Conservation (phyloP, 202 grass and related monocot species). For the Saccharum hybrid region DNA sequence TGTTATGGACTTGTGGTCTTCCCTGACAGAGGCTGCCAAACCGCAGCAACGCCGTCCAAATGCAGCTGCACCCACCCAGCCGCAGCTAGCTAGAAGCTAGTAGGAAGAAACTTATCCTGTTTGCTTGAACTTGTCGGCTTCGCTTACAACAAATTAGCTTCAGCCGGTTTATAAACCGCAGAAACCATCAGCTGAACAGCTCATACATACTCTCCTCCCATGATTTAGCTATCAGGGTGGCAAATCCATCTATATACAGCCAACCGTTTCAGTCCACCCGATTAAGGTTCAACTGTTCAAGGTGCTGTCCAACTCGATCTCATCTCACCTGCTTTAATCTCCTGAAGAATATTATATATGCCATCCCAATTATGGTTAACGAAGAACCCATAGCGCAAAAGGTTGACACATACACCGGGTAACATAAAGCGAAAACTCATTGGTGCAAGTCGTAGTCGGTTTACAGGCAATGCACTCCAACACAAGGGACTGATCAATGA, state of each 20-base stretch:
- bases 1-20: slow-evolving; percentile 17
- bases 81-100: no score
- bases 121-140: no score
- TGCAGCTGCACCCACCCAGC: not conserved
- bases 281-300: not conserved
- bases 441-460: slow-evolving; percentile 42
- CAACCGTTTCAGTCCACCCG: not conserved
- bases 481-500: not conserved
- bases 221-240: not conserved
- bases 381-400: not conserved
- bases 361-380: not conserved
- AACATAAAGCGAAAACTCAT: not conserved
- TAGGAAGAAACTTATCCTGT: no score
- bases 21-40: slow-evolving; percentile 25
- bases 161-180: no score
- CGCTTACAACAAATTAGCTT: no score
- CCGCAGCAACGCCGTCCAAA: not conserved
- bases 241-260: not conserved
- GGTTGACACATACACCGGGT: not conserved
- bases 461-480: not conserved
- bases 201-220: no score
- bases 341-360: slow-evolving; percentile 40
- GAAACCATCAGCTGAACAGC: no score
- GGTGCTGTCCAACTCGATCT: not conserved
- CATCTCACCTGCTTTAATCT: slow-evolving; percentile 10